A percentile compares a stretch with the other conserved stretches of the same genome.
Conservation (phyloP, 371 early-diverging fungal species). For the Globomyces sp. region DNA sequence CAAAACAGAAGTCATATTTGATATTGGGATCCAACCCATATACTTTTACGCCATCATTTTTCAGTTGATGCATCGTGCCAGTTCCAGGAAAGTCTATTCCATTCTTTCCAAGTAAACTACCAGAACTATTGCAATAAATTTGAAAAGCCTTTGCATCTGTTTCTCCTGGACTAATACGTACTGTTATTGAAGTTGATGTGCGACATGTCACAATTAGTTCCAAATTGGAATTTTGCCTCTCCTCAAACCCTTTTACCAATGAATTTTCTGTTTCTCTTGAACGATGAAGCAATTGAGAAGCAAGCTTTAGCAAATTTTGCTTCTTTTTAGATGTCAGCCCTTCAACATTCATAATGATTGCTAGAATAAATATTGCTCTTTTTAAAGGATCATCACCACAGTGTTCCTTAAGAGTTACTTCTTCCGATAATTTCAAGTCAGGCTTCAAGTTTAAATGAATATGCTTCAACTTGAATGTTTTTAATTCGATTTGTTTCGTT, state of each 20-base stretch:
- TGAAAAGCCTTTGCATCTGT: not conserved
- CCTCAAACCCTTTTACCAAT: not conserved
- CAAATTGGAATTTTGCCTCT: not conserved
- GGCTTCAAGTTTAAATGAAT: not conserved
- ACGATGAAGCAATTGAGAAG: conserved; percentile 16
- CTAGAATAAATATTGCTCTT: conserved; percentile 23
- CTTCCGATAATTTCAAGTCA: not conserved
- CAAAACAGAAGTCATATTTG: conserved; percentile 19
- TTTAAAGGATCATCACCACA: conserved; percentile 32
- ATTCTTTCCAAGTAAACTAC: not conserved
- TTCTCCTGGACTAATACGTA: not conserved
- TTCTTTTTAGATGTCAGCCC: conserved; percentile 21
- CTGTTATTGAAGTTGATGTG: conserved; percentile 34
- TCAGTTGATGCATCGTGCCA: not conserved
- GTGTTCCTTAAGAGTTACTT: conserved; percentile 11
- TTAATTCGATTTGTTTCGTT: not conserved
- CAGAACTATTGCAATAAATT: not conserved
- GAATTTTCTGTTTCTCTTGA: not conserved
- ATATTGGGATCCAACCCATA: conserved; percentile 26
- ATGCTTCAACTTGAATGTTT: conserved; percentile 7
- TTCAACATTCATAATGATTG: conserved; percentile 19
- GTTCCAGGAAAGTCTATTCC: not conserved
- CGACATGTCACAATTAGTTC: conserved; percentile 31
- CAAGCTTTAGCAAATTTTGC: conserved; percentile 20
- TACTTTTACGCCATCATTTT: conserved; percentile 21